phyloP scores from a whole-genome alignment of 2,329 filamentous ascomycete species.

The Diatrype stigma region DNA sequence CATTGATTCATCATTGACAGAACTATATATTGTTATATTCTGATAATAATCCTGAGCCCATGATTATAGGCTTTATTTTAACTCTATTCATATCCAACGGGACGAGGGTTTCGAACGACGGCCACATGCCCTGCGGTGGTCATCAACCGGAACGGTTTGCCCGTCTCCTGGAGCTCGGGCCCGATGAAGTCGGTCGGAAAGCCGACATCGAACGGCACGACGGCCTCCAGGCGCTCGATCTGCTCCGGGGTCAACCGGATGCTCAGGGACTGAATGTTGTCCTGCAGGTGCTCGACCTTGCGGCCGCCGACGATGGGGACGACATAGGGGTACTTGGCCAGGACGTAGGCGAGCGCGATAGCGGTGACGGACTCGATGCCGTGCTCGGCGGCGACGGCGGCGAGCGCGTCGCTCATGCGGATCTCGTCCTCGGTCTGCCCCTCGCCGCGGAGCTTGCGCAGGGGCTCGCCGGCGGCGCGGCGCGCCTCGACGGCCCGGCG shows the following conservation, averaged over 20 bases:
- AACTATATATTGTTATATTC: no score
- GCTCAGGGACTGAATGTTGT: slow-evolving; percentile 47
- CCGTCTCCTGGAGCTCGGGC: no score
- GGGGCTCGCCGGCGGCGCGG: slow-evolving; percentile 32
- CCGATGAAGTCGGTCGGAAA: slow-evolving; percentile 33
- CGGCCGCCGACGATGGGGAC: slow-evolving; percentile 45
- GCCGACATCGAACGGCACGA: slow-evolving; percentile 46
- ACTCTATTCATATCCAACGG: no score
- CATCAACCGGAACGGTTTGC: no score
- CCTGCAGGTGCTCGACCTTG: slow-evolving; percentile 42
- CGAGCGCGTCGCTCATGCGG: slow-evolving; percentile 45
- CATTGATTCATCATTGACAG: no score
- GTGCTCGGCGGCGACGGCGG: slow-evolving; percentile 52
- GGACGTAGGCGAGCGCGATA: slow-evolving; percentile 46
- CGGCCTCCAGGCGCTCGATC: slow-evolving; percentile 44
- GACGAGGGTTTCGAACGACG: no score
- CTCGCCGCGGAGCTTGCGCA: neutral
- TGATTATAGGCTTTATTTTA: no score
- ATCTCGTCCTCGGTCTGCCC: neutral
- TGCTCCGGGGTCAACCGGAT: slow-evolving; percentile 44
- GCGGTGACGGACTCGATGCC: slow-evolving; percentile 46
- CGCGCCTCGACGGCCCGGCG: slow-evolving; percentile 40
- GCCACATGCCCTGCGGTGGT: no score
- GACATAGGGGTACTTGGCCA: slow-evolving; percentile 41
- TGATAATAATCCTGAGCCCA: no score